Base-by-base conservation (phyloP, 2,329 filamentous ascomycete genomes). In the Xylariales sp. region DNA sequence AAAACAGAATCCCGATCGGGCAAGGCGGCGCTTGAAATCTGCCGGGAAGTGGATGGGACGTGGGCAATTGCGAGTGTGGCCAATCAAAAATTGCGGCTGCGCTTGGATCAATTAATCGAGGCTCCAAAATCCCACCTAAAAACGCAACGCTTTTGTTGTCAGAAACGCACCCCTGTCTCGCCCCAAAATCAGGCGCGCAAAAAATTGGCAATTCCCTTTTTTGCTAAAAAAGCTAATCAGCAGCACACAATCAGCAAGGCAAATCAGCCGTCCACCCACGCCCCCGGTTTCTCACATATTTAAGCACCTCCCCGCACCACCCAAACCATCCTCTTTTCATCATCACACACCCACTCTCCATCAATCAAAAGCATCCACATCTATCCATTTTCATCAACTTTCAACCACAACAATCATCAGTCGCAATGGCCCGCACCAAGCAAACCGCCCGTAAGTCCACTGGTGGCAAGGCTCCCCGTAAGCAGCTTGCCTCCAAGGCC, bases 401-500 rank as follows among this genome's bases (percentile, higher is more conserved):
- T 43, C 50, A 43, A 45, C 45, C 40, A 37, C 23, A 33, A 37
- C 43, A 49, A 30, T 20, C 53, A 62, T 55, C 60, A 56, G 43
- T 58, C 56, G 64, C 59, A 70, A 81, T 81, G 76, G 76, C 76
- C 55, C 76, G 76, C 59, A 81, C 76, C 49, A 81, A 81, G 75
- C 76, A 81, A 63, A 81, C 75, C 57, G 78, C 78, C 58, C 77
- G 80, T 63, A 83, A 95, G 78, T 85, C 81, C 67, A 85, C 81
- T 58, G 81, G 81, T 81, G 81, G 81, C 76, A 85, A 85, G 76
- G 81, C 81, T 55, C 81, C 81, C 48, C 79, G 81, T 72, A 98
- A 98, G 88, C 90, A 96, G 82, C 89, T 97, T 63, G 91, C 91
- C 59, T 95, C 90, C 78, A 96, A 96, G 87, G 93, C 91, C 54